Conservation (phyloP, 2,329 filamentous ascomycete species). For the Immersiporthe knoxdaviesiana region DNA sequence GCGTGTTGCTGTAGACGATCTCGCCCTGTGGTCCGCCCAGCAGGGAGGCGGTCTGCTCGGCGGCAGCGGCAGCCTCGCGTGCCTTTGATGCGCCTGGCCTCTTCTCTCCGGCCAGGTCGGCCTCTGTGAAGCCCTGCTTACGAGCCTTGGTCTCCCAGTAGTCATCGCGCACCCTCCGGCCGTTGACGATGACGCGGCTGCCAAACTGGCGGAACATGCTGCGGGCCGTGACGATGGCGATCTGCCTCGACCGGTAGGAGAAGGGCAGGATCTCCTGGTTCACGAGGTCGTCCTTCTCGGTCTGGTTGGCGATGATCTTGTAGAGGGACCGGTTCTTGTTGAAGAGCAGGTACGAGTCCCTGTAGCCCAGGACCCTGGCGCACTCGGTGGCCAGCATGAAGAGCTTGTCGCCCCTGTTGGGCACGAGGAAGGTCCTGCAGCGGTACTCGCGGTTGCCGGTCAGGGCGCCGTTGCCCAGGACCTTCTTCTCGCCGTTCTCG, state of each 20-base stretch:
- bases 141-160: slow-evolving; percentile 98
- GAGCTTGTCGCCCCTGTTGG: slow-evolving; percentile 86
- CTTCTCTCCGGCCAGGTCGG: slow-evolving; percentile 94
- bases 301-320: slow-evolving; percentile 96
- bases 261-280: slow-evolving; percentile 94
- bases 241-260: slow-evolving; percentile 96
- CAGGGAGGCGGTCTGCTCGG: slow-evolving; percentile 61
- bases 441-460: slow-evolving; percentile 84
- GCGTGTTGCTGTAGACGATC: slow-evolving; percentile 83
- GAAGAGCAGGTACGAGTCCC: slow-evolving; percentile 97
- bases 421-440: slow-evolving; percentile 91
- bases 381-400: slow-evolving; percentile 99
- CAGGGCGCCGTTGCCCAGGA: slow-evolving; percentile 79
- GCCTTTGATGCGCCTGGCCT: slow-evolving; percentile 88
- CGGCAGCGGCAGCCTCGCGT: slow-evolving; percentile 77
- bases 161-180: slow-evolving; percentile 89
- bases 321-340: slow-evolving; percentile 97
- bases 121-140: slow-evolving; percentile 98
- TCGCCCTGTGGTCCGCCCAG: slow-evolving; percentile 76
- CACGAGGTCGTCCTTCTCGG: slow-evolving; percentile 96
- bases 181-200: slow-evolving; percentile 87
- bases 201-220: slow-evolving; percentile 99
- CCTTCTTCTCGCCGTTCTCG: slow-evolving; percentile 92
- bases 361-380: slow-evolving; percentile 87
- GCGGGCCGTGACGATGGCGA: slow-evolving; percentile 94